Percentiles rank a stretch among this genome's conserved stretches.
phyloP scores from a whole-genome alignment of 805 yeast genomes.

The Hanseniaspora singularis region DNA sequence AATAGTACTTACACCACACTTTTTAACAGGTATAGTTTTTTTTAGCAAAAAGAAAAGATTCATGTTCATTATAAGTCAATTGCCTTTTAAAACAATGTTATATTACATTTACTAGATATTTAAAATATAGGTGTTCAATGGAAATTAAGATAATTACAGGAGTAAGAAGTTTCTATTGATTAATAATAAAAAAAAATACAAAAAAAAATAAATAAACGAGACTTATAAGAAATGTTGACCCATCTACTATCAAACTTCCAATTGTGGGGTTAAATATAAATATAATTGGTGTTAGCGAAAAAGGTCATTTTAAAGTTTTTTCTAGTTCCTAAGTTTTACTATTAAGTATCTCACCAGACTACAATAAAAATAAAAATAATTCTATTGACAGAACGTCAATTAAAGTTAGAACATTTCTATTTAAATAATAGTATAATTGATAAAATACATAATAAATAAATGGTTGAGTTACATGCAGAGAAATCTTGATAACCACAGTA shows the following conservation, averaged over 20 bases:
- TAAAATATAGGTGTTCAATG: neutral
- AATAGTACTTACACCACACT: too few relatives aligned
- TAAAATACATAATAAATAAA: neutral
- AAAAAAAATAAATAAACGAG: neutral
- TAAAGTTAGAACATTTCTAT: neutral
- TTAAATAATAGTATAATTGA: neutral
- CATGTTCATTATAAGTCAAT: too few relatives aligned
- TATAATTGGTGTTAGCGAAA: slow-evolving; percentile 16
- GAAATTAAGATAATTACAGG: neutral
- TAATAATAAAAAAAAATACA: neutral
- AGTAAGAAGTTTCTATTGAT: neutral
- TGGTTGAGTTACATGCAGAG: slow-evolving; percentile 1
- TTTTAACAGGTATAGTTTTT: too few relatives aligned
- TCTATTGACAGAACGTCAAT: slow-evolving; percentile 15
- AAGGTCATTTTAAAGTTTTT: slow-evolving; percentile 10
- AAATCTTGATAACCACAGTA: slow-evolving; percentile 7
- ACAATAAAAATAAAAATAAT: neutral
- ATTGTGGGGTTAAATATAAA: slow-evolving; percentile 15
- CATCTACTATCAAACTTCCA: slow-evolving; percentile 17
- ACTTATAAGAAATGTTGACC: slow-evolving; percentile 13
- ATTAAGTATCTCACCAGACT: neutral
- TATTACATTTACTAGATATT: neutral
- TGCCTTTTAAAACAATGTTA: too few relatives aligned
- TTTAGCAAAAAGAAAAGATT: too few relatives aligned
- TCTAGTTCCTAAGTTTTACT: slow-evolving; percentile 11